Base-by-base conservation (phyloP, 23 red algal genomes). In the Gracilariopsis chorda region DNA sequence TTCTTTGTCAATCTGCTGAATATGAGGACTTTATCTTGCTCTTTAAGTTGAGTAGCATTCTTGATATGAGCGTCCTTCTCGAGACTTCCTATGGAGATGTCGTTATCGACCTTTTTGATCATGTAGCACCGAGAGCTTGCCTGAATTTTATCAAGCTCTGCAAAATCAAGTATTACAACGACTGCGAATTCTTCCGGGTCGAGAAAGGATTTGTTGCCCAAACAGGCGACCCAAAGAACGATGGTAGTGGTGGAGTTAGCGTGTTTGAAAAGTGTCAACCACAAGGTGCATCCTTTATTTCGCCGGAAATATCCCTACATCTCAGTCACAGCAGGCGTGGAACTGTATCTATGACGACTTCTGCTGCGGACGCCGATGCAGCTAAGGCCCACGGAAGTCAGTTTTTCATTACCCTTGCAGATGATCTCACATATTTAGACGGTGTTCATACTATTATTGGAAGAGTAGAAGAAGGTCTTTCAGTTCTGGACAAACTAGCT, bases 41-140 rank as follows among this genome's bases (percentile, higher is more conserved):
- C n/a, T n/a, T n/a, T n/a, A n/a, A n/a, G n/a, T n/a, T n/a, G n/a
- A n/a, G n/a, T n/a, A n/a, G n/a, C n/a, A 7, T 59, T 19, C 67
- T 16, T 32, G 27, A n/a, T 53, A 97, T 97, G 95, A 97, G 95
- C 77, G 95, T 97, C 14, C 75, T 97, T 30, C 24, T 97, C 19
- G 90, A 97, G 35, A 97, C 95, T 24, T 97, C 95, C 10, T 75
- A 76, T 39, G 95, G 95, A 17, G 95, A 97, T 59, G 30, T 97
- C 20, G 88, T 97, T 78, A 76, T 97, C 45, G 95, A 97, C 75
- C 52, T 93, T n/a, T 84, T 65, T 51, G 57, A 42, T 16, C 8
- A 39, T 4, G 32, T 46, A 9, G 79, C 95, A 9, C 95, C 95
- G 17, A 39, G 59, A 7, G 29, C 95, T 56, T 59, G 77, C 42